Evolutionary conservation across 1,284 basidiomycete genomes (phyloP), one percentile per base, ranked within the genome.

Genomic region (Paramarasmius palmivorus): DNA sequence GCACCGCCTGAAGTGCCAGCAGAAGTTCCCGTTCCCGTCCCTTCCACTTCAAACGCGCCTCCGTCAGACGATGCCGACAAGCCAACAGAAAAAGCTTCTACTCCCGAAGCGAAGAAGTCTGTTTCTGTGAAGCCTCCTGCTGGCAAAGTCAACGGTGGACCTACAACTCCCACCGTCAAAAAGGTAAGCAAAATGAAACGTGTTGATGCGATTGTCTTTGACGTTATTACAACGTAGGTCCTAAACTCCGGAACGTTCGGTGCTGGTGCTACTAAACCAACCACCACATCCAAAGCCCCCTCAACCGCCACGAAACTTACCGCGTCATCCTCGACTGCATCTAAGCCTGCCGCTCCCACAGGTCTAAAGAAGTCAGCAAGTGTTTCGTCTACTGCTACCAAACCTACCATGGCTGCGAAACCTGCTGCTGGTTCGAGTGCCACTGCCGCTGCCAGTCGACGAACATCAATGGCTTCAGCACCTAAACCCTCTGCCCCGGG

Each of bases 221-320:
- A 63, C 59, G 57, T 63, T 61, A 65, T 64, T 60, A 62, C 48
- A 52, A 47, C 53, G 57, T 50, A 90, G 88, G 77, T 87, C 57
- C 73, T 86, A 61, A 83, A 73, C 68, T 82, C 84, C 56, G 82
- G 85, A 60, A 87, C 84, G 59, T 85, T 86, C 73, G 82, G 84
- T 58, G 64, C 78, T 63, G 82, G 83, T 56, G 61, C 75, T 55
- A 72, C 77, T 51, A 89, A 84, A 68, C 61, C 79, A 59, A 66
- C 75, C 12, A 29, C 44, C 8, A 32, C 25, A 9, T 29, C 44
- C 25, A 46, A 32, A 46, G 25, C 44, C 15, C 9, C 44, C 29
- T 46, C 25, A 15, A 25, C 41, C 49, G 67, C 75, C 55, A 61
- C 78, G 54, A 75, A 81, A 62, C 72, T 76, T 42, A 57, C 73